Evolutionary conservation across 768 basidiomycete species (phyloP).

Genomic region (Suillus occidentalis): DNA sequence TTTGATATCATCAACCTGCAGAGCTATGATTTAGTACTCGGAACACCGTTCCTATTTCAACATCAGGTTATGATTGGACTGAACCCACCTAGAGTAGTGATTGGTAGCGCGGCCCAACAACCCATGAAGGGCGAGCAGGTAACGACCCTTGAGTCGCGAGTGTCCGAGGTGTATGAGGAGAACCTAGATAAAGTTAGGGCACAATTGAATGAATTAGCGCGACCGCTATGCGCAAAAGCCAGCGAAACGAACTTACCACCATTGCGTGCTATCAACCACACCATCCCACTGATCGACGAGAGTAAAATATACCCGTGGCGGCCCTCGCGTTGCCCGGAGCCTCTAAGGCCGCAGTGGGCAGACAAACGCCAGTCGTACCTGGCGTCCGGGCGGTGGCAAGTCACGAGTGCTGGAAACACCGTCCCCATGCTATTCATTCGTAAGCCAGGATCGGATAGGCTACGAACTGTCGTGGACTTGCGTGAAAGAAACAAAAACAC

Average conservation of each 20-base stretch:
- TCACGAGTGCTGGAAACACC: too few species aligned
- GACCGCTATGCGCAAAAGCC: rapidly evolving
- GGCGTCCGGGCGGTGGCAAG: neutral
- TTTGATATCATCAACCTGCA: neutral
- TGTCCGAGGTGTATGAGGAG: rapidly evolving
- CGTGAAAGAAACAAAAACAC: too few species aligned
- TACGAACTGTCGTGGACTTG: rapidly evolving
- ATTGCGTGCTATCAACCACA: neutral
- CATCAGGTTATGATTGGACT: rapidly evolving
- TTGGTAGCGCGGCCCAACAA: rapidly evolving
- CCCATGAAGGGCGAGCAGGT: neutral
- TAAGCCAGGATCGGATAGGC: too few species aligned
- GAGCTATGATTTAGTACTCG: neutral
- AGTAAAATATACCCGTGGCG: neutral
- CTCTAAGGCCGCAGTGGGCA: neutral
- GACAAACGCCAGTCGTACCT: neutral
- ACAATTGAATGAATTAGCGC: rapidly evolving
- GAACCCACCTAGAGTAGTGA: neutral
- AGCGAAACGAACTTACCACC: neutral
- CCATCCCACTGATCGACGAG: neutral
- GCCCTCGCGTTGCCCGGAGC: rapidly evolving
- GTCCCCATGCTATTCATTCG: too few species aligned
- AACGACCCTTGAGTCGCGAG: rapidly evolving
- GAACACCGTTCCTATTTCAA: neutral
- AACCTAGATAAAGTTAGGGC: neutral